Evolutionary conservation across 176 grass and related monocot genomes (phyloP).

Genomic region (Phoenix dactylifera): DNA sequence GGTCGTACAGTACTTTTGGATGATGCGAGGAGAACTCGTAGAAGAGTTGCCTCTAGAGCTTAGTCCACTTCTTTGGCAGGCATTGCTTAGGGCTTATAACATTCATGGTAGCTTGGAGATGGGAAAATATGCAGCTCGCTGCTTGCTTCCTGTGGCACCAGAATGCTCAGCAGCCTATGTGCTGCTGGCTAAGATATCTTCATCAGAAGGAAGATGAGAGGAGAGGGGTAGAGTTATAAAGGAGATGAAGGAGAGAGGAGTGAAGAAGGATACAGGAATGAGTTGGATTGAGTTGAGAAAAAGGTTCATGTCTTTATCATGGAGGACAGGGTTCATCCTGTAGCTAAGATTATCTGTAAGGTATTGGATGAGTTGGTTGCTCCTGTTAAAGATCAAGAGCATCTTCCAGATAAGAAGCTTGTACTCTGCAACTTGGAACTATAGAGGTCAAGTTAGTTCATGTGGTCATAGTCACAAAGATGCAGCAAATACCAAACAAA

Average conservation of each 20-base stretch:
- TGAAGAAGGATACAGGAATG: conserved; percentile 64
- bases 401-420: conserved; percentile 16
- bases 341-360: conserved; percentile 22
- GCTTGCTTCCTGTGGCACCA: conserved; percentile 39
- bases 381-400: conserved; percentile 31
- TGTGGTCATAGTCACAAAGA: too few relatives aligned
- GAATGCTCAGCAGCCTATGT: conserved; percentile 49
- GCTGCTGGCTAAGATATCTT: conserved; percentile 67
- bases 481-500: too few relatives aligned
- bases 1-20: conserved; percentile 41
- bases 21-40: conserved; percentile 49
- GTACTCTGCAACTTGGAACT: background rate
- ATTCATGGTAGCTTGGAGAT: conserved; percentile 51
- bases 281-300: conserved; percentile 74
- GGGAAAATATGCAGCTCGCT: conserved; percentile 52
- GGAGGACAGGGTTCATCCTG: conserved; percentile 21
- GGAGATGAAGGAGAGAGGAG: conserved; percentile 47
- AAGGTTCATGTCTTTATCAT: conserved; percentile 33
- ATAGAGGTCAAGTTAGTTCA: background rate
- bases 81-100: conserved; percentile 77
- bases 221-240: conserved; percentile 49
- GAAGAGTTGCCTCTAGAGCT: conserved; percentile 38
- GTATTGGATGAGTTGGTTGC: conserved; percentile 26
- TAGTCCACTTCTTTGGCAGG: conserved; percentile 52
- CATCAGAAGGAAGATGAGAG: conserved; percentile 46